Percentiles rank a stretch among this genome's conserved stretches.
Conservation (phyloP, 257 asterid species). For the Striga asiatica region DNA sequence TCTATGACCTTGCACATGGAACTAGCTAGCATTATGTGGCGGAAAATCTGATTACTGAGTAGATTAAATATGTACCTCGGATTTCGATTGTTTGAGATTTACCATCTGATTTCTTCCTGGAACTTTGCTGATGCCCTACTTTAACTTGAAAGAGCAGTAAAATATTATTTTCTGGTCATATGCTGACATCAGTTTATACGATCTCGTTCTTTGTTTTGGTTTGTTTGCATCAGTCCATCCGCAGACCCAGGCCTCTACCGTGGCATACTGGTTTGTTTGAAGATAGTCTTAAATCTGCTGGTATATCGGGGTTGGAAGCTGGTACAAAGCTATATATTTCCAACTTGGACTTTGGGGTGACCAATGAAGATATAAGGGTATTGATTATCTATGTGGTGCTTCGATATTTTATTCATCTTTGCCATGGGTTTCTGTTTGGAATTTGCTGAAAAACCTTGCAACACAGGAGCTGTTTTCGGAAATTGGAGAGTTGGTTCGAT, state of each 20-base stretch:
- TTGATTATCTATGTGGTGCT: conserved; percentile 17
- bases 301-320: conserved; percentile 53
- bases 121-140: conserved; percentile 49
- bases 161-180: conserved; percentile 33
- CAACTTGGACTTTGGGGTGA: conserved; percentile 70
- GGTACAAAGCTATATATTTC: conserved; percentile 52
- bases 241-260: conserved; percentile 65
- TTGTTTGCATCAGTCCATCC: conserved; percentile 81
- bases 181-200: conserved; percentile 52
- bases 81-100: conserved; percentile 42
- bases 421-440: conserved; percentile 23
- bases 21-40: conserved; percentile 51
- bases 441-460: conserved; percentile 33
- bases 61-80: conserved; percentile 27
- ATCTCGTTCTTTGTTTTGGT: conserved; percentile 50
- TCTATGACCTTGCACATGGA: conserved; percentile 51
- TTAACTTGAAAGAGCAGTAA: conserved; percentile 49
- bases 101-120: conserved; percentile 41
- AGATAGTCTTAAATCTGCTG: conserved; percentile 85
- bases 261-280: conserved; percentile 84
- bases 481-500: conserved; percentile 72
- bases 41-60: conserved; percentile 33
- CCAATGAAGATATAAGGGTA: conserved; percentile 95
- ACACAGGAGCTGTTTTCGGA: conserved; percentile 85
- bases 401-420: conserved; percentile 23